A percentile compares a stretch with the other conserved stretches of the same genome.
Evolutionary conservation across 192 early-diverging fungal species (phyloP).

Genomic region (Coemansia sp.): DNA sequence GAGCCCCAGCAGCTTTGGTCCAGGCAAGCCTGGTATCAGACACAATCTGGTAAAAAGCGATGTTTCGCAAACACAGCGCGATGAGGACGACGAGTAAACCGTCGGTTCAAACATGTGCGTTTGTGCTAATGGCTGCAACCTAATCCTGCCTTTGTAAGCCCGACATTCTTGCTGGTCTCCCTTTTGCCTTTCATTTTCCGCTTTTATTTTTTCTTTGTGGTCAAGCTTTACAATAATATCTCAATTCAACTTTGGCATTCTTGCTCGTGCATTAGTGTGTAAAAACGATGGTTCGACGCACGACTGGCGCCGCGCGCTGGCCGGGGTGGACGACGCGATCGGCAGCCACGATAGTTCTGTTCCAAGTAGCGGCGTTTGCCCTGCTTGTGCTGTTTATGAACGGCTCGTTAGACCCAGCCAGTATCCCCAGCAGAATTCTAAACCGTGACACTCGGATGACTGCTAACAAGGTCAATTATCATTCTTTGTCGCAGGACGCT

Average conservation of each 20-base stretch:
- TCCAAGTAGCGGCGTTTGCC: conserved; percentile 21
- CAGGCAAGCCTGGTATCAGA: conserved; percentile 19
- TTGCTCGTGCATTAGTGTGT: neutral
- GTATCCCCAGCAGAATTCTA: conserved; percentile 13
- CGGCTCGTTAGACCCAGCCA: conserved; percentile 23
- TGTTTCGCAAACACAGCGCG: neutral
- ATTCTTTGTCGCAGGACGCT: neutral
- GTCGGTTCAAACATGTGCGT: neutral
- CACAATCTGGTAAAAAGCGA: neutral
- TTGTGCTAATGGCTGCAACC: neutral
- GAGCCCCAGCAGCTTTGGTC: conserved; percentile 21
- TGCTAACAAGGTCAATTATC: neutral
- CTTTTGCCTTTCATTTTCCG: neutral
- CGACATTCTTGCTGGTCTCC: too few relatives aligned
- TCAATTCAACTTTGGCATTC: neutral
- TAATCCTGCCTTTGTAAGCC: neutral
- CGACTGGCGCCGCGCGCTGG: conserved; percentile 1
- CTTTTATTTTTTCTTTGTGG: neutral
- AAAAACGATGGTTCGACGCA: conserved; percentile 1
- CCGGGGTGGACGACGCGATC: neutral
- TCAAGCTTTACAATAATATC: neutral
- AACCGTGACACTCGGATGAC: conserved; percentile 7
- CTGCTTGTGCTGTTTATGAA: conserved; percentile 24
- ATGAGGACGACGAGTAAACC: neutral
- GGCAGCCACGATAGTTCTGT: conserved; percentile 4